Base-by-base conservation (phyloP, 2,329 filamentous ascomycete species). In the Colletotrichum lentis region DNA sequence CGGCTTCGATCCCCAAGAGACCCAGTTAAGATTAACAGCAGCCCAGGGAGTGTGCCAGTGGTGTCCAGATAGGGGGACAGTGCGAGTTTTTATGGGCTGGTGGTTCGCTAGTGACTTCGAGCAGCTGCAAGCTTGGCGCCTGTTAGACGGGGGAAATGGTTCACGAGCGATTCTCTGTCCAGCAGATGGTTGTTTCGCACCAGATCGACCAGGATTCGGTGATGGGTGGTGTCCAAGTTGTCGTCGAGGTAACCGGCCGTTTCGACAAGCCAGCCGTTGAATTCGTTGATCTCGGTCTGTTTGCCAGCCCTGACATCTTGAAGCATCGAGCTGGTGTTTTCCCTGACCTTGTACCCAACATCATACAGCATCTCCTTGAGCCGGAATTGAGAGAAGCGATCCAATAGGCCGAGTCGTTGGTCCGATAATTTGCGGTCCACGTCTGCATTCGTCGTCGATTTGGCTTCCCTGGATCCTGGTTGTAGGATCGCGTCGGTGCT, bases 281-380 rank as follows among this genome's bases (percentile, higher is more conserved):
- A 84, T 70, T 88, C 85, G 57, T 79, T 74, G 50, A 89, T 81
- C 74, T 89, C 87, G 6, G 87, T 88, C 64, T 74, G 72, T 73
- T 82, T 83, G 18, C 84, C 83, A 7, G 82, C 81, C 39, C 73
- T 76, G 14, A 85, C 80, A 72, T 90, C 87, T 76, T 90, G 87
- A 5, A 88, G 80, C 87, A 90, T 90, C 5, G 86, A 88, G 74
- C 86, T 88, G 11, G 78, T 84, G 73, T 90, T 90, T 39, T 82
- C 78, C 18, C 74, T 76, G 5, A 87, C 86, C 67, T 81, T 81
- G n/a, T 76, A 67, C 2, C 81, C 84, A 8, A 86, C 80, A 10
- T 74, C 75, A 58, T 83, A 76, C 7, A 90, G 76, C 77, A 85
- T 82, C 3, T 73, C 69, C 35, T 78, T 79, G 37, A 89, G 76